Evolutionary conservation across 768 basidiomycete genomes (phyloP).

Genomic region (Sporobolomyces pararoseus): DNA sequence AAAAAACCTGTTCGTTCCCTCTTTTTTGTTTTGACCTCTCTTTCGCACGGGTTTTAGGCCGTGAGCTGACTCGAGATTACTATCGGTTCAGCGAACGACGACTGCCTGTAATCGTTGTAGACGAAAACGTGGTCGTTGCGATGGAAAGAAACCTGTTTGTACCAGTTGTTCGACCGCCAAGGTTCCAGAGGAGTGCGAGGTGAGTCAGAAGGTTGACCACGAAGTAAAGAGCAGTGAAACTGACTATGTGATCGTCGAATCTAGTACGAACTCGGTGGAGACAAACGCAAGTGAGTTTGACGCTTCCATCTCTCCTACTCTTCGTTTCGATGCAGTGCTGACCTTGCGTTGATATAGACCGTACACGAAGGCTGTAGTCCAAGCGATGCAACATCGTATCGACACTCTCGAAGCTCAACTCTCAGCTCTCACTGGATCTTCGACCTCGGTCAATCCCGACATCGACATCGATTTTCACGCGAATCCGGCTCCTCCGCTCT

Average conservation of each 20-base stretch:
- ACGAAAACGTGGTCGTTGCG: slow-evolving; percentile 22
- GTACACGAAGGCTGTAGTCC: slow-evolving; percentile 36
- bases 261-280: slow-evolving; percentile 4
- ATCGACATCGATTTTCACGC: background rate
- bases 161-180: background rate
- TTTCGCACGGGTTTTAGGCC: too few relatives aligned
- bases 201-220: background rate
- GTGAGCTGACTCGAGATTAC: too few relatives aligned
- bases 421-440: slow-evolving; percentile 16
- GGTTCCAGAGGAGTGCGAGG: slow-evolving; percentile 8
- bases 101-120: slow-evolving; percentile 30
- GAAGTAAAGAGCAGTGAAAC: background rate
- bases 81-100: slow-evolving; percentile 7
- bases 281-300: background rate
- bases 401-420: slow-evolving; percentile 37
- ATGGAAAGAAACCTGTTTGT: slow-evolving; percentile 25
- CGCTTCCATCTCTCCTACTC: too few relatives aligned
- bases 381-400: slow-evolving; percentile 40
- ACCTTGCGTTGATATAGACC: too few relatives aligned
- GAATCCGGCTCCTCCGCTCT: background rate
- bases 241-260: too few relatives aligned
- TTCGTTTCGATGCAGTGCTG: too few relatives aligned
- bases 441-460: background rate
- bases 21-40: too few relatives aligned
- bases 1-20: background rate